Evolutionary conservation across 1,284 basidiomycete genomes (phyloP), one percentile per base, ranked within the genome.

Genomic region (Puccinia triticina): DNA sequence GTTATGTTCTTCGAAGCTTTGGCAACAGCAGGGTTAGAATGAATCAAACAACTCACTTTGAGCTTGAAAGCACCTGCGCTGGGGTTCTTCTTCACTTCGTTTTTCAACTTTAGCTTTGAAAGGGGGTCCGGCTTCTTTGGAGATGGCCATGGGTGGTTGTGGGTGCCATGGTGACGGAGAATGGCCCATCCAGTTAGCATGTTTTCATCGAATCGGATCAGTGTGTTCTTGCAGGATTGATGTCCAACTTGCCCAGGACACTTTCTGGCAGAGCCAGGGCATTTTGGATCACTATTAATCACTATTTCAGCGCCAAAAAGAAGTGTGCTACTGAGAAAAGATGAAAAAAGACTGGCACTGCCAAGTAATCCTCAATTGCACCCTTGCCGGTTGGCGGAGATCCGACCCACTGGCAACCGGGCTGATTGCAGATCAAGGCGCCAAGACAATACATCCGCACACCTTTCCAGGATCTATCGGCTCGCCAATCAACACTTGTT

Each of bases 121-220:
- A 75, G 26, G 8, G 14, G 14, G 29, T 75, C 53, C 23, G 29
- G 73, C 72, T 74, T 74, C 32, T 53, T 53, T 18, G 29, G 23
- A 1, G n/a, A 1, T 23, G 72, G 72, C 72, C 72, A 74, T 21
- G 26, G 72, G 18, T 74, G 72, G 8, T 74, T 37, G 29, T 74
- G 50, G 16, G 23, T 5, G 11, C 72, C 72, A 1, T 29, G 16
- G 21, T 74, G 72, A 4, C 50, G 72, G 14, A 74, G n/a, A 16
- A 75, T 59, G n/a, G 46, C 73, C 73, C 73, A 75, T 23, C 34
- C 23, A 1, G 29, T 75, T 3, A 21, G 3, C 0, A 37, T 4
- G 40, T 75, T 11, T 10, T 57, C 23, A 55, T 75, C 73, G 16
- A 75, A 1, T 1, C 53, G 53, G 26, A n/a, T n/a, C 29, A 59